Evolutionary conservation across 768 basidiomycete genomes (phyloP).

Genomic region (Tricholoma terreum): DNA sequence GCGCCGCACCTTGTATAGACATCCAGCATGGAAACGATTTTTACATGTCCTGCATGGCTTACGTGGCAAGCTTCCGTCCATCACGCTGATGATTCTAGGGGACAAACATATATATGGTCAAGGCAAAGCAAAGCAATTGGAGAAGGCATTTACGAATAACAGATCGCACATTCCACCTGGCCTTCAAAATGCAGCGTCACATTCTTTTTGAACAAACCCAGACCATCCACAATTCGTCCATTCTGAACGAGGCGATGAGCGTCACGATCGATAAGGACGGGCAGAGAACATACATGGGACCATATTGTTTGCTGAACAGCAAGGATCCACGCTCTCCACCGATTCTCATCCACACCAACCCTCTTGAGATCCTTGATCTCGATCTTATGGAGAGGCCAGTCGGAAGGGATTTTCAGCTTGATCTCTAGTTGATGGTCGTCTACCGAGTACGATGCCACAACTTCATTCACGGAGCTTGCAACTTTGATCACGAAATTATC

Average conservation of each 20-base stretch:
- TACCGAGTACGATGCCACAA: slow-evolving; percentile 78
- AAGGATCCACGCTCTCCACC: slow-evolving; percentile 92
- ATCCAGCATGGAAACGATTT: slow-evolving; percentile 89
- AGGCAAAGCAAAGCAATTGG: too few species aligned
- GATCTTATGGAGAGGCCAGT: slow-evolving; percentile 87
- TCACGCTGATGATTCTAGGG: slow-evolving; percentile 81
- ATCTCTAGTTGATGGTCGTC: slow-evolving; percentile 96
- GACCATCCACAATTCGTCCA: slow-evolving; percentile 83
- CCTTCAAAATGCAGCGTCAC: slow-evolving; percentile 92
- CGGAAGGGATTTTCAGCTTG: slow-evolving; percentile 75
- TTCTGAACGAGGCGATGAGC: slow-evolving; percentile 48
- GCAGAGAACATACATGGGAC: slow-evolving; percentile 60
- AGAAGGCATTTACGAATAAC: slow-evolving; percentile 69
- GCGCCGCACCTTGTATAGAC: slow-evolving; percentile 75
- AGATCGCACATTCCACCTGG: slow-evolving; percentile 94
- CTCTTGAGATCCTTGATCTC: slow-evolving; percentile 83
- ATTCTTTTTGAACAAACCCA: slow-evolving; percentile 91
- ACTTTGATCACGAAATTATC: slow-evolving; percentile 84
- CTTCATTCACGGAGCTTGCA: slow-evolving; percentile 68
- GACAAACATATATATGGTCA: not conserved
- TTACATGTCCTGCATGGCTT: slow-evolving; percentile 94
- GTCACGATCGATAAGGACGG: not conserved
- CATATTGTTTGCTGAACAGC: slow-evolving; percentile 89
- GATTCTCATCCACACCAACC: slow-evolving; percentile 85
- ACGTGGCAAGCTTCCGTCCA: slow-evolving; percentile 82